Evolutionary conservation across 371 early-diverging fungal genomes (phyloP), one percentile per base, ranked within the genome.

Genomic region (Mortierella sp.): DNA sequence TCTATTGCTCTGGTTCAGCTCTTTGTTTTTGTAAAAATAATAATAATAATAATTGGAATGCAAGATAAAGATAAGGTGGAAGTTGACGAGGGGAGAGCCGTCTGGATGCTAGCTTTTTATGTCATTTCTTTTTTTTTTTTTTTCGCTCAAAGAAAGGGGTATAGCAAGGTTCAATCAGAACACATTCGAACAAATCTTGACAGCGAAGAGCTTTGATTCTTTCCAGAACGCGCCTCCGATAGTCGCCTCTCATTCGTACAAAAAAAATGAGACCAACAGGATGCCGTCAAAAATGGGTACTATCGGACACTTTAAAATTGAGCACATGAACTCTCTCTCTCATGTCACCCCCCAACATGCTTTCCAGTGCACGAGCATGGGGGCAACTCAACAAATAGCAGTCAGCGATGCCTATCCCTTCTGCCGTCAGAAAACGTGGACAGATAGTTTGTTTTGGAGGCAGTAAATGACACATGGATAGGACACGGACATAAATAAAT

Each of bases 351-450:
- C 39, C 60, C 39, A 60, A 37, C 37, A 35, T 32, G 18, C 60
- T 60, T 60, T 20, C 11, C 57, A 30, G 32, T 22, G 32, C 57
- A 57, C 57, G 28, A 57, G 20, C 57, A 57, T 30, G 57, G 57
- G 12, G 26, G 18, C 54, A 54, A 24, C 9, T 57, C 28, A 10
- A 26, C 24, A 30, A 26, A 28, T 24, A 35, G 9, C 35, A 60
- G 35, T 35, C 49, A 49, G 6, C 11, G 49, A 49, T 49, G 16
- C 49, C 49, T 20, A 49, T 16, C 49, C 60, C 18, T 5, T 24
- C 37, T 18, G 60, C 60, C 60, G 8, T 60, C 35, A 28, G 20
- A n/a, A 60, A 60, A 60, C 60, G 60, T 60, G 60, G 60, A 60
- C 60, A 60, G n/a, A 60, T 35, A 60, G 32, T 32, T 49, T 49